Evolutionary conservation across 2,329 filamentous ascomycete genomes (phyloP).

Genomic region (Colletotrichum sp.): DNA sequence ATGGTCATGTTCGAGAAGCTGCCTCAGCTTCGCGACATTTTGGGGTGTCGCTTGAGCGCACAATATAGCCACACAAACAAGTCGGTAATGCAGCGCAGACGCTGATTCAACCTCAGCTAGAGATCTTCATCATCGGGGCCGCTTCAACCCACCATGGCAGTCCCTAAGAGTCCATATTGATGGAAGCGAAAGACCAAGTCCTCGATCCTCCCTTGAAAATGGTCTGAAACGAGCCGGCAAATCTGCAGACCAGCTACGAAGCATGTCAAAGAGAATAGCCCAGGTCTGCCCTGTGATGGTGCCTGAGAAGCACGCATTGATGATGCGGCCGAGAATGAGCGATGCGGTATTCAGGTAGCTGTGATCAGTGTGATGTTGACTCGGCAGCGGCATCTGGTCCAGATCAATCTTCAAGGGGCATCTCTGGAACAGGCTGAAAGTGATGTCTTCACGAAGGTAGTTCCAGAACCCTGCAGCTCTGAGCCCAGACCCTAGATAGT

Average conservation of each 20-base stretch:
- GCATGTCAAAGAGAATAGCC: constrained; percentile 22
- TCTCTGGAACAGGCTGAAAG: constrained; percentile 51
- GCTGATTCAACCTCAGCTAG: constrained; percentile 30
- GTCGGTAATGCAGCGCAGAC: constrained; percentile 46
- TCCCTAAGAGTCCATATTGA: constrained; percentile 43
- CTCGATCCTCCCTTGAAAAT: constrained; percentile 29
- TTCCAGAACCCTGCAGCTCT: constrained; percentile 53
- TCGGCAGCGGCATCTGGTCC: constrained; percentile 18
- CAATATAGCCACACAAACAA: constrained; percentile 40
- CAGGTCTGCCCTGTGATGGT: constrained; percentile 21
- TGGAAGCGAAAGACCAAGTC: constrained; percentile 32
- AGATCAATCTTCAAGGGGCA: constrained; percentile 47
- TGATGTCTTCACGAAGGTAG: constrained; percentile 58
- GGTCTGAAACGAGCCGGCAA: constrained; percentile 36
- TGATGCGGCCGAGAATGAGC: constrained; percentile 45
- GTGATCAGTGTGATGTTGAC: constrained; percentile 27
- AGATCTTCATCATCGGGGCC: not conserved
- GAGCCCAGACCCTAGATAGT: constrained; percentile 30
- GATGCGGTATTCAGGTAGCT: constrained; percentile 45
- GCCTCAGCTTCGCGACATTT: constrained; percentile 7
- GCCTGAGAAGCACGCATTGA: constrained; percentile 41
- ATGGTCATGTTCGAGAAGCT: not conserved
- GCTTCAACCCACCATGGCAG: constrained; percentile 42
- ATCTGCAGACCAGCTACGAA: constrained; percentile 33
- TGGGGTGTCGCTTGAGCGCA: constrained; percentile 12